Conservation (phyloP, 176 grass and related monocot species). For the Raddia guianensis region DNA sequence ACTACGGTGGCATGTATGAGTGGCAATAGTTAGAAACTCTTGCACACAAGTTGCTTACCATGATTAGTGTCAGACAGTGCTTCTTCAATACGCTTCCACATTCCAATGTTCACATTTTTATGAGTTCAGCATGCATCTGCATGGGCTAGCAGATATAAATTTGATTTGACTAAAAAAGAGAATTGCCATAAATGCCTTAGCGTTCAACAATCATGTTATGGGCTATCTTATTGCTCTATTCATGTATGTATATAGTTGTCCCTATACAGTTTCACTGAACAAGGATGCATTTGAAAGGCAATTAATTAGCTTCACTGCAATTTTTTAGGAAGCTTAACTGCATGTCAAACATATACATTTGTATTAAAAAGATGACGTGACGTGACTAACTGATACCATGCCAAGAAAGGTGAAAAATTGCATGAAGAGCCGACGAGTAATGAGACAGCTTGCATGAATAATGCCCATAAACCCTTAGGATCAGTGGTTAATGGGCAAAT, state of each 20-base stretch:
- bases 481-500: neutral
- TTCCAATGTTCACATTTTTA: neutral
- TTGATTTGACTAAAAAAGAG: neutral
- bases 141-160: slow-evolving; percentile 10
- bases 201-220: slow-evolving; percentile 7
- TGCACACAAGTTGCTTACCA: neutral
- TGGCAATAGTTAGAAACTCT: neutral
- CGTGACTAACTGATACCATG: neutral
- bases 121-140: neutral
- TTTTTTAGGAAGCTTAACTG: neutral
- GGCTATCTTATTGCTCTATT: slow-evolving; percentile 4
- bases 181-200: slow-evolving; percentile 28
- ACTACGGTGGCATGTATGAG: neutral
- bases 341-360: slow-evolving; percentile 13
- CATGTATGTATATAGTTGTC: neutral
- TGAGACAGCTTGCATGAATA: slow-evolving; percentile 8
- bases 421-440: slow-evolving; percentile 9
- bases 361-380: neutral
- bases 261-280: neutral
- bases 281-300: neutral
- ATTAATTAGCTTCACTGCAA: neutral
- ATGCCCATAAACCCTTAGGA: slow-evolving; percentile 4
- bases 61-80: neutral
- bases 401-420: neutral
- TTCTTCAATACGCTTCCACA: neutral